Evolutionary conservation across 2,329 filamentous ascomycete genomes (phyloP).

Genomic region (Stenocarpella maydis): DNA sequence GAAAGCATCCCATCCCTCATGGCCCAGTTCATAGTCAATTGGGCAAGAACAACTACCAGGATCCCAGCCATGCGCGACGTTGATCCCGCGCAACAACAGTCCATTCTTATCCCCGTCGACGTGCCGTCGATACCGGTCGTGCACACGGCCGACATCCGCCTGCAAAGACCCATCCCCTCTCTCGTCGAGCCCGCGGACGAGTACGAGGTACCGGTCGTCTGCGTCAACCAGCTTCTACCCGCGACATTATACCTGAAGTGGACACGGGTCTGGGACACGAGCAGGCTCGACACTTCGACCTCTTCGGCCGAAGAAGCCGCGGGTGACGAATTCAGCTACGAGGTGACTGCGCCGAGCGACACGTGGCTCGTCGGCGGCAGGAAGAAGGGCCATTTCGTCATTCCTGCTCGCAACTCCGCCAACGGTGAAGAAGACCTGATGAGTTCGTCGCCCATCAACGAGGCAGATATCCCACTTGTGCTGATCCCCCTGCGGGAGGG

Average conservation of each 20-base stretch:
- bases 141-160: constrained; percentile 76
- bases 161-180: constrained; percentile 51
- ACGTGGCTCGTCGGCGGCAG: constrained; percentile 87
- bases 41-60: constrained; percentile 47
- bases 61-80: constrained; percentile 45
- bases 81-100: constrained; percentile 54
- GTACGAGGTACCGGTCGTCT: constrained; percentile 54
- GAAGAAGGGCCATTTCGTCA: constrained; percentile 79
- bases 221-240: constrained; percentile 70
- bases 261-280: constrained; percentile 69
- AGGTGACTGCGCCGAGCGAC: constrained; percentile 77
- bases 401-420: constrained; percentile 49
- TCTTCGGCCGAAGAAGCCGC: constrained; percentile 54
- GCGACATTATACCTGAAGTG: constrained; percentile 69
- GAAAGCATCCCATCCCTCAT: constrained; percentile 43
- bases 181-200: constrained; percentile 39
- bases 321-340: constrained; percentile 76
- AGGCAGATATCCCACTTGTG: constrained; percentile 72
- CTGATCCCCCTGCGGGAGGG: constrained; percentile 84
- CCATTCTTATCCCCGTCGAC: constrained; percentile 88
- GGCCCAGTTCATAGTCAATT: constrained; percentile 47
- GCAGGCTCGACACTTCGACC: constrained; percentile 44
- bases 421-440: constrained; percentile 37
- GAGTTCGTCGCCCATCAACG: constrained; percentile 55
- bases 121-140: constrained; percentile 85